Percentiles rank a stretch among this genome's conserved stretches.
Conservation (phyloP, 768 basidiomycete genomes). For the Strobilomyces echinocephalus region DNA sequence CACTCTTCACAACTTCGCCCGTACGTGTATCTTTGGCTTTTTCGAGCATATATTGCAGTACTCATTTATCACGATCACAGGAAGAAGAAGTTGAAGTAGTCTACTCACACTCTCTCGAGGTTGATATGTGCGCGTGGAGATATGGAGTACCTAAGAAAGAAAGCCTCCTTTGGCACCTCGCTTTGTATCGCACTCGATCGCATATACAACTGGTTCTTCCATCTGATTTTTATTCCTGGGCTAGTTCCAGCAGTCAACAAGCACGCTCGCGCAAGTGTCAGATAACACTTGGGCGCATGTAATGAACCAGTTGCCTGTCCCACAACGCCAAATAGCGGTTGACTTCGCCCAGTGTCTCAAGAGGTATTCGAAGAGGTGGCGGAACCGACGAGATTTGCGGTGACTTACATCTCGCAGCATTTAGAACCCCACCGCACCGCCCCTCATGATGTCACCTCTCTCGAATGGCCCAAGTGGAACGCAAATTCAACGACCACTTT, state of each 20-base stretch:
- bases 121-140: slow-evolving; percentile 5
- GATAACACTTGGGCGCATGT: too few relatives aligned
- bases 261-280: too few relatives aligned
- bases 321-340: too few relatives aligned
- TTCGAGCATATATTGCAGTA: background rate
- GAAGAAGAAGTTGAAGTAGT: slow-evolving; percentile 97
- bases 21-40: slow-evolving; percentile 44
- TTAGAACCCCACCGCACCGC: too few relatives aligned
- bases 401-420: too few relatives aligned
- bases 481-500: too few relatives aligned
- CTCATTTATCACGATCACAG: slow-evolving; percentile 32
- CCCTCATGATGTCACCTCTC: too few relatives aligned
- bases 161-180: slow-evolving; percentile 10
- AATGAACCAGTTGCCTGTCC: too few relatives aligned
- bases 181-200: slow-evolving; percentile 14
- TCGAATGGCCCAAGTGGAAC: too few relatives aligned
- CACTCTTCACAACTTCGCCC: slow-evolving; percentile 89
- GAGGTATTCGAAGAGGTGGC: too few relatives aligned
- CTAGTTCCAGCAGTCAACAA: background rate
- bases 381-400: too few relatives aligned
- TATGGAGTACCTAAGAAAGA: slow-evolving; percentile 10
- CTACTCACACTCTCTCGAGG: slow-evolving; percentile 6
- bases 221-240: background rate
- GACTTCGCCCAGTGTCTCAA: too few relatives aligned
- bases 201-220: slow-evolving; percentile 10